phyloP scores from a whole-genome alignment of 495 filamentous ascomycete genomes.

The Xanthoparmelia taractica region DNA sequence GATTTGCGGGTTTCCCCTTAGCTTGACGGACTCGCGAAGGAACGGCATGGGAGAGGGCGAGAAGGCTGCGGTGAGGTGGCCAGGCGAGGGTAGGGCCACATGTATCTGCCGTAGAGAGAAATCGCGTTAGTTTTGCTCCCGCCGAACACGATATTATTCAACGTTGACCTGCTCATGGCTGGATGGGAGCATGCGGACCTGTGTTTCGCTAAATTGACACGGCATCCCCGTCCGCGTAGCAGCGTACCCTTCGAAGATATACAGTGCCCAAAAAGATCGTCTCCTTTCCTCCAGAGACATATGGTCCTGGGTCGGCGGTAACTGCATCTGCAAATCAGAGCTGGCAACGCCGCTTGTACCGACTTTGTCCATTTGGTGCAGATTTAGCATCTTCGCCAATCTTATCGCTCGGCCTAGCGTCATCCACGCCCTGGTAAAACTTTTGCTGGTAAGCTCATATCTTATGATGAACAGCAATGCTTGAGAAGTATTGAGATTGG shows the following conservation, averaged over 20 bases:
- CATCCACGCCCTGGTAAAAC: constrained; percentile 25
- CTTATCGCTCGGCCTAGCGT: constrained; percentile 21
- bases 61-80: constrained; percentile 3
- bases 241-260: constrained; percentile 5
- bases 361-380: constrained; percentile 8
- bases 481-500: constrained; percentile 15
- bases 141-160: background rate
- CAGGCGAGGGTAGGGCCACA: constrained; percentile 3
- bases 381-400: constrained; percentile 7
- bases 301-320: background rate
- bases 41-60: constrained; percentile 5
- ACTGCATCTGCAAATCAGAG: constrained; percentile 1
- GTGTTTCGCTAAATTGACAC: constrained; percentile 4
- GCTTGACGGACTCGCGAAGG: constrained; percentile 2
- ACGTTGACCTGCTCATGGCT: constrained; percentile 1
- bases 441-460: constrained; percentile 22
- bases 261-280: constrained; percentile 4
- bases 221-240: constrained; percentile 3
- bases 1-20: background rate
- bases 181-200: constrained; percentile 2
- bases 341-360: constrained; percentile 3
- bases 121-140: constrained; percentile 1
- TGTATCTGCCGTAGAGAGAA: constrained; percentile 1
- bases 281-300: constrained; percentile 1
- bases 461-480: constrained; percentile 20